Conservation (phyloP, 2,329 filamentous ascomycete genomes). For the Bipolaris oryzae region DNA sequence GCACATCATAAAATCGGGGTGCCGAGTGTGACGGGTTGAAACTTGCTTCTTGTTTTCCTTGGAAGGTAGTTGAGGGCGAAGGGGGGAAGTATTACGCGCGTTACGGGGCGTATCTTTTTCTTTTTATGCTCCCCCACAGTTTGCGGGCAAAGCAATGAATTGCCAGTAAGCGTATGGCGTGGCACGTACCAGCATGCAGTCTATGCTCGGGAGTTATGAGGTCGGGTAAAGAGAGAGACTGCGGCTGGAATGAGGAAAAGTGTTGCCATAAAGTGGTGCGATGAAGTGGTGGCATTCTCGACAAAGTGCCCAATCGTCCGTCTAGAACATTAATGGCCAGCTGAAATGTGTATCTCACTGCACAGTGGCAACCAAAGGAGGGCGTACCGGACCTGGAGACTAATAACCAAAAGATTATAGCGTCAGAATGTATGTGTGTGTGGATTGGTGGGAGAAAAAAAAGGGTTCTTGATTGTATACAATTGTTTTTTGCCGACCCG, state of each 20-base stretch:
- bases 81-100: background rate
- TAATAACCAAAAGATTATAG: background rate
- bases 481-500: background rate
- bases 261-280: background rate
- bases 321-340: background rate
- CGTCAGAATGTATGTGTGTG: background rate
- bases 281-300: background rate
- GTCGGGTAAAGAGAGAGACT: background rate
- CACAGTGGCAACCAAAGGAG: background rate
- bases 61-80: background rate
- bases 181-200: background rate
- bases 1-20: background rate
- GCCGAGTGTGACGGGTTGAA: background rate
- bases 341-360: background rate
- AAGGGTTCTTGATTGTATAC: background rate
- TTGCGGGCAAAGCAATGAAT: background rate
- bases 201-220: background rate
- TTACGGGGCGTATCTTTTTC: background rate
- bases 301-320: background rate
- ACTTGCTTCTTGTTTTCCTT: background rate
- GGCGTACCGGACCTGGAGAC: background rate
- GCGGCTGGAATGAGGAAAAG: background rate
- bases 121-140: background rate
- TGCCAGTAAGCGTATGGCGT: background rate
- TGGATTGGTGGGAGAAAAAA: background rate